A percentile compares a stretch with the other conserved stretches of the same genome.
Conservation (phyloP, 768 basidiomycete genomes). For the Polyporus arcularius region DNA sequence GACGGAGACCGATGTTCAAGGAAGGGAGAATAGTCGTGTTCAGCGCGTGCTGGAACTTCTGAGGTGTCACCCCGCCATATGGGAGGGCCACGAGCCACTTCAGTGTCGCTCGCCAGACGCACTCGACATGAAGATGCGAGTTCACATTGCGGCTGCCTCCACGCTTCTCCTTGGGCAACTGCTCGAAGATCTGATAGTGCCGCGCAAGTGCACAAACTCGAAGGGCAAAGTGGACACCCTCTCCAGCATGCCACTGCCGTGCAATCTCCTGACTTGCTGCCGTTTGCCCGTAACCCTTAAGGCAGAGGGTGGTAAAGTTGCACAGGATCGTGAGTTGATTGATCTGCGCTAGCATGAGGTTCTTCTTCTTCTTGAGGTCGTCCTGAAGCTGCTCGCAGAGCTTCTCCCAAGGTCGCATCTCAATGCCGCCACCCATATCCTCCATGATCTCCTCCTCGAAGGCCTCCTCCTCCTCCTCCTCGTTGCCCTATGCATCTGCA, state of each 20-base stretch:
- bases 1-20: not conserved
- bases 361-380: not conserved
- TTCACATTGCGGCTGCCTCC: not conserved
- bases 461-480: too few relatives aligned
- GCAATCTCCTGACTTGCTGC: conserved; percentile 38
- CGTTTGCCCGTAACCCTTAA: conserved; percentile 34
- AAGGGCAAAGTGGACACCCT: conserved; percentile 31
- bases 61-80: not conserved
- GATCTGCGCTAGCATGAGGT: not conserved
- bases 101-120: not conserved
- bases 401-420: too few relatives aligned
- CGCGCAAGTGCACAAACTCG: too few relatives aligned
- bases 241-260: conserved; percentile 38
- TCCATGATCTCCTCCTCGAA: too few relatives aligned
- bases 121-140: not conserved
- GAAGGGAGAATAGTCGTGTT: conserved; percentile 1
- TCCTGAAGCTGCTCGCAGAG: not conserved
- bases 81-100: not conserved
- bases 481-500: too few relatives aligned
- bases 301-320: conserved; percentile 29
- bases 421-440: too few relatives aligned
- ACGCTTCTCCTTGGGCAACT: not conserved
- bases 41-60: not conserved
- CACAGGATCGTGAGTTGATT: not conserved
- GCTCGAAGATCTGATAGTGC: not conserved